phyloP scores from a whole-genome alignment of 176 grass and related monocot species.

The Oryza coarctata region DNA sequence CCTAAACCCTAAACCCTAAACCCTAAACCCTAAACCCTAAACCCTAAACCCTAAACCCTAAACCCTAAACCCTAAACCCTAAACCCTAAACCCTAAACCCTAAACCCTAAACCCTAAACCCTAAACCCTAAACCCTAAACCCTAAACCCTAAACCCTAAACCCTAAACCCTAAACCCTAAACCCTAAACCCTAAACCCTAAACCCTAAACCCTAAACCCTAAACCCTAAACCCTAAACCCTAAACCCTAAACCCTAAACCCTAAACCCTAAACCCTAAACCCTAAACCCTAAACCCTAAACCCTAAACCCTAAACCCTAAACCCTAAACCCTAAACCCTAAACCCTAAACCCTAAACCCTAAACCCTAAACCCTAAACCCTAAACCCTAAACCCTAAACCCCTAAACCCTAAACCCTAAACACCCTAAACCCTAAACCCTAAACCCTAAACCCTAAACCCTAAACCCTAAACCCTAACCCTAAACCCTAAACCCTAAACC shows the following conservation, averaged over 20 bases:
- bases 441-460: too few relatives aligned
- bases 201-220: background rate
- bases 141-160: slow-evolving; percentile 23
- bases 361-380: too few relatives aligned
- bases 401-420: too few relatives aligned
- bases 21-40: slow-evolving; percentile 35
- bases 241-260: slow-evolving; percentile 27
- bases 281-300: background rate
- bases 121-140: slow-evolving; percentile 36
- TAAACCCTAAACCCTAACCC: too few relatives aligned
- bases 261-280: slow-evolving; percentile 15
- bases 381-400: too few relatives aligned
- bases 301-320: background rate
- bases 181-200: slow-evolving; percentile 1
- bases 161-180: slow-evolving; percentile 15
- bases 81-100: slow-evolving; percentile 25
- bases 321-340: slow-evolving; percentile 12
- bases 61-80: slow-evolving; percentile 32
- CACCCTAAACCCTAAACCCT: too few relatives aligned
- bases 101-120: slow-evolving; percentile 35
- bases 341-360: too few relatives aligned
- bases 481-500: too few relatives aligned
- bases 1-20: slow-evolving; percentile 49
- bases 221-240: slow-evolving; percentile 29
- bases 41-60: background rate